phyloP scores from a whole-genome alignment of 192 early-diverging fungal species.

The Pilobolus umbonatus region DNA sequence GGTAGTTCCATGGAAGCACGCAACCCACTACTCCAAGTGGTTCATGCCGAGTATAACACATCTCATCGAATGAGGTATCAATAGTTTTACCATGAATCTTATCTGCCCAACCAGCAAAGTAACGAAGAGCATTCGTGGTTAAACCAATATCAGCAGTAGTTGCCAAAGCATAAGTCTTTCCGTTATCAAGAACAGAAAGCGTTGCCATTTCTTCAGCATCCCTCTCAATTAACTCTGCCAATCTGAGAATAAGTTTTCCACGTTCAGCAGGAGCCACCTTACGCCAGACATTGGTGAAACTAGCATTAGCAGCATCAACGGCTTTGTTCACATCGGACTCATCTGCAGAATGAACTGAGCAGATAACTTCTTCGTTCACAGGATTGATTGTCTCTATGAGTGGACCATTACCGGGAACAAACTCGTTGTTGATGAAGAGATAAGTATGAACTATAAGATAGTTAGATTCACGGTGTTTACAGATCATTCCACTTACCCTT shows the following conservation, averaged over 20 bases:
- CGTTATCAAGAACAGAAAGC: slow-evolving; percentile 51
- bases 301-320: slow-evolving; percentile 52
- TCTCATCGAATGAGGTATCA: slow-evolving; percentile 1
- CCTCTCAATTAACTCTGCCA: slow-evolving; percentile 22
- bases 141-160: slow-evolving; percentile 49
- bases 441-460: slow-evolving; percentile 46
- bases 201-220: slow-evolving; percentile 27
- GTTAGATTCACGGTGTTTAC: too few species aligned
- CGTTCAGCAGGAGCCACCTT: slow-evolving; percentile 17
- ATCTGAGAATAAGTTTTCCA: neutral
- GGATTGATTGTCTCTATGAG: slow-evolving; percentile 65
- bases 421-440: slow-evolving; percentile 71
- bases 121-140: slow-evolving; percentile 59
- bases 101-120: slow-evolving; percentile 67
- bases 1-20: slow-evolving; percentile 72
- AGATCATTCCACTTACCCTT: too few species aligned
- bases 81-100: slow-evolving; percentile 46
- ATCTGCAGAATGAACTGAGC: slow-evolving; percentile 46
- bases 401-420: slow-evolving; percentile 47
- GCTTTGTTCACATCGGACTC: slow-evolving; percentile 57
- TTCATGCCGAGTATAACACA: slow-evolving; percentile 47
- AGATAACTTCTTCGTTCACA: slow-evolving; percentile 53
- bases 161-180: slow-evolving; percentile 57
- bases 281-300: slow-evolving; percentile 28
- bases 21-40: slow-evolving; percentile 64